Percentiles rank a stretch among this genome's conserved stretches.
Conservation (phyloP, 2,329 filamentous ascomycete species). For the Fusarium hainanense region DNA sequence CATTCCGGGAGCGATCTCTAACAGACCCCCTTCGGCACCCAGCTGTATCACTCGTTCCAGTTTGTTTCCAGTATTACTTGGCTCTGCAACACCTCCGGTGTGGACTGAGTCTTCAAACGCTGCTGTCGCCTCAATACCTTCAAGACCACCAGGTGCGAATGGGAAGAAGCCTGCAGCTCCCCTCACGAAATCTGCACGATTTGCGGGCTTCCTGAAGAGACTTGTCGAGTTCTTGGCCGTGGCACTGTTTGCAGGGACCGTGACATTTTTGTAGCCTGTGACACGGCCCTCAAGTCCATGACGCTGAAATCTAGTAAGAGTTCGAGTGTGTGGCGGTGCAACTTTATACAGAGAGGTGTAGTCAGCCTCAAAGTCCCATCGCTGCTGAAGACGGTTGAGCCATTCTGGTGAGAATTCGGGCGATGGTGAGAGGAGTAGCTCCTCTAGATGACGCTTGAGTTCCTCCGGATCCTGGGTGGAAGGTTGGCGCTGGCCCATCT, state of each 20-base stretch:
- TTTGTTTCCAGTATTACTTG: constrained; percentile 61
- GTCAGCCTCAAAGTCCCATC: constrained; percentile 85
- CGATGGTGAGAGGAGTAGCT: constrained; percentile 82
- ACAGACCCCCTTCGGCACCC: constrained; percentile 77
- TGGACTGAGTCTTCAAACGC: constrained; percentile 82
- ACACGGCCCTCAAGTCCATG: constrained; percentile 93
- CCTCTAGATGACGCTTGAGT: constrained; percentile 77
- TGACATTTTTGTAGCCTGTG: constrained; percentile 93
- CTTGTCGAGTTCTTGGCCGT: constrained; percentile 97
- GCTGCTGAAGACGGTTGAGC: constrained; percentile 89
- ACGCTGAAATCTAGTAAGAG: constrained; percentile 90
- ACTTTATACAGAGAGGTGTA: constrained; percentile 87
- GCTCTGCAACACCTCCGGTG: constrained; percentile 57
- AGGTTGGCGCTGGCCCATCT: constrained; percentile 28
- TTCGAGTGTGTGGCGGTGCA: constrained; percentile 90
- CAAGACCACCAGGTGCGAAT: constrained; percentile 90
- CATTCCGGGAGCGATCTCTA: constrained; percentile 87
- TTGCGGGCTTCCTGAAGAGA: constrained; percentile 84
- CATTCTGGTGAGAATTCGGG: constrained; percentile 83
- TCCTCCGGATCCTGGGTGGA: constrained; percentile 63
- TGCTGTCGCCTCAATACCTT: constrained; percentile 86
- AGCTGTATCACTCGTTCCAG: constrained; percentile 91
- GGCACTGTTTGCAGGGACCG: constrained; percentile 86
- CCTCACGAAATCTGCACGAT: constrained; percentile 88
- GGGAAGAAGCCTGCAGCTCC: constrained; percentile 95